These are phyloP conservation scores for Microcyclosporella mali DNA, from an alignment of 2,329 filamentous ascomycete species.

Conservation along the genomic window DNA sequence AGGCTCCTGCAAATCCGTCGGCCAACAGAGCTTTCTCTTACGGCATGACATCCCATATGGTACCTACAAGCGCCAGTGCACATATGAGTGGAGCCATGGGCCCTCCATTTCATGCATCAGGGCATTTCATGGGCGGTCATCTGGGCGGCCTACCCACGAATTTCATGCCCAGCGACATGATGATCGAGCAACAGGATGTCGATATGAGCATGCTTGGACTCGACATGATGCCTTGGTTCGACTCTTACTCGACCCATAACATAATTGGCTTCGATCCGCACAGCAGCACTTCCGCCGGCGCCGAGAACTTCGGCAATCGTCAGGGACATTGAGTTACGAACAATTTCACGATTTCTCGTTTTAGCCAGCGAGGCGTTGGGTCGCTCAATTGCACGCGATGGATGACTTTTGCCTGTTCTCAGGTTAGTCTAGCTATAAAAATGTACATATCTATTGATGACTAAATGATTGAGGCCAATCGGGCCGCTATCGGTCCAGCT, in stretches of 20 bases:
- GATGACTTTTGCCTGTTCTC: neutral
- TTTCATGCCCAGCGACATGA: slow-evolving; percentile 47
- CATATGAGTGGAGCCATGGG: slow-evolving; percentile 21
- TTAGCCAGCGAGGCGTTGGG: slow-evolving; percentile 5
- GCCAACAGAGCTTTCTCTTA: slow-evolving; percentile 5
- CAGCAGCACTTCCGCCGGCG: slow-evolving; percentile 5
- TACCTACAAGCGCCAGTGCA: slow-evolving; percentile 6
- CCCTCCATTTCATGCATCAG: slow-evolving; percentile 10
- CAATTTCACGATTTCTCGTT: neutral
- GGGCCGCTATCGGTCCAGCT: slow-evolving; percentile 5
- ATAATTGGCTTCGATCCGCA: slow-evolving; percentile 22
- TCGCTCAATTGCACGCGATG: slow-evolving; percentile 1
- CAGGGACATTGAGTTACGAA: slow-evolving; percentile 1
- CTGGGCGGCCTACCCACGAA: slow-evolving; percentile 12
- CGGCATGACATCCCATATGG: slow-evolving; percentile 6
- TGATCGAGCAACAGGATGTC: slow-evolving; percentile 71
- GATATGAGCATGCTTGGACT: slow-evolving; percentile 64
- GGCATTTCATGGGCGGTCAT: slow-evolving; percentile 2
- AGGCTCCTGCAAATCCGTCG: slow-evolving; percentile 8
- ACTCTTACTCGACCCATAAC: slow-evolving; percentile 54
- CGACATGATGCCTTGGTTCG: slow-evolving; percentile 69
- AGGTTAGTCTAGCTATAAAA: neutral
- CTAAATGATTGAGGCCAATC: slow-evolving; percentile 3
- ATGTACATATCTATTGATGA: slow-evolving; percentile 2
- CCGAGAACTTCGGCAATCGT: slow-evolving; percentile 4